A percentile compares a stretch with the other conserved stretches of the same genome.
phyloP scores from a whole-genome alignment of 1,139 yeast genomes.

The Petasospora fabianii region DNA sequence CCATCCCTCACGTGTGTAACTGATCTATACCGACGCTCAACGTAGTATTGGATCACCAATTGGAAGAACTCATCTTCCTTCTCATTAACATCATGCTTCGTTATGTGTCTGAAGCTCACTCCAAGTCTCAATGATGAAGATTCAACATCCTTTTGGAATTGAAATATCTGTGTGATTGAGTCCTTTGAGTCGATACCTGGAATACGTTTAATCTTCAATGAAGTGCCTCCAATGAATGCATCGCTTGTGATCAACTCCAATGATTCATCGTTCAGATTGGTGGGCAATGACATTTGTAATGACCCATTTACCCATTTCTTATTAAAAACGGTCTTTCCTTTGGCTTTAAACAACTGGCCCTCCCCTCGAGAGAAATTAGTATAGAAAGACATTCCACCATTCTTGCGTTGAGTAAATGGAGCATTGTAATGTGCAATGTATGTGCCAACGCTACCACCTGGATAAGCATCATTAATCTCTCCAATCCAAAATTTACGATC shows the following conservation, averaged over 20 bases:
- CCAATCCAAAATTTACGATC: slow-evolving; percentile 37
- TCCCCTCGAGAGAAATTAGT: slow-evolving; percentile 37
- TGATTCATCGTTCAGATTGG: slow-evolving; percentile 15
- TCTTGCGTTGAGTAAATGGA: slow-evolving; percentile 17
- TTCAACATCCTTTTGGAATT: slow-evolving; percentile 27
- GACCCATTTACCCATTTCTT: slow-evolving; percentile 34
- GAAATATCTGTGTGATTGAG: slow-evolving; percentile 22
- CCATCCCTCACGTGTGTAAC: slow-evolving; percentile 24
- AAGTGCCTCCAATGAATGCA: slow-evolving; percentile 33
- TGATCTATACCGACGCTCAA: slow-evolving; percentile 30
- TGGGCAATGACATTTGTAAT: slow-evolving; percentile 32
- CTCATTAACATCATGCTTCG: not conserved
- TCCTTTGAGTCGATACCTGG: slow-evolving; percentile 7
- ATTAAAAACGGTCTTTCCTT: slow-evolving; percentile 29
- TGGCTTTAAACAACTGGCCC: slow-evolving; percentile 29
- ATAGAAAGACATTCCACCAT: slow-evolving; percentile 28
- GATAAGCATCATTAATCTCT: slow-evolving; percentile 16
- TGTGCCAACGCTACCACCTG: slow-evolving; percentile 23
- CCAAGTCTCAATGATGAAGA: slow-evolving; percentile 8
- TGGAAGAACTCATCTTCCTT: slow-evolving; percentile 19
- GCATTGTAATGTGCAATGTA: slow-evolving; percentile 18
- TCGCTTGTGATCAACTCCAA: slow-evolving; percentile 26
- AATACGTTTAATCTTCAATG: slow-evolving; percentile 23
- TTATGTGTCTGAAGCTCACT: slow-evolving; percentile 9
- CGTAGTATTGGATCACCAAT: slow-evolving; percentile 28